These are phyloP conservation scores for Botryosphaeria dothidea DNA, from an alignment of 2,329 filamentous ascomycete genomes.

Conservation along the genomic window DNA sequence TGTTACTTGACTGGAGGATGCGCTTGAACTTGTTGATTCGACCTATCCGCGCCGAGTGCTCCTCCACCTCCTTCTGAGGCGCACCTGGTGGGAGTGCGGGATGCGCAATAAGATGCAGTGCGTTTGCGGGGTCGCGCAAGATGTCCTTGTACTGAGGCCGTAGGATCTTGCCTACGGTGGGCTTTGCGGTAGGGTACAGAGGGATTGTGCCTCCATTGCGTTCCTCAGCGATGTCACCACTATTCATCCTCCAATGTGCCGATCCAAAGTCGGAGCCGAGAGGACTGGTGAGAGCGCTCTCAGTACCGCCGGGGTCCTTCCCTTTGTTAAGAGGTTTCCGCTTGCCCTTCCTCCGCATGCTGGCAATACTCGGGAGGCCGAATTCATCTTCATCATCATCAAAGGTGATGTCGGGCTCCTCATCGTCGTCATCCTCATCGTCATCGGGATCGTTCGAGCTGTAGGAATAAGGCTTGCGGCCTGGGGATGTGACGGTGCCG, in stretches of 20 bases:
- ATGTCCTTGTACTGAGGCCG: slow-evolving; percentile 98
- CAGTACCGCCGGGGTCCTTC: slow-evolving; percentile 45
- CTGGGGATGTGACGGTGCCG: slow-evolving; percentile 57
- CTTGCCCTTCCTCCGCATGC: slow-evolving; percentile 74
- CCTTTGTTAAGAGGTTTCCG: slow-evolving; percentile 45
- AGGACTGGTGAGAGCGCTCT: slow-evolving; percentile 24
- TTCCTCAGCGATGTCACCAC: slow-evolving; percentile 92
- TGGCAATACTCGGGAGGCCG: slow-evolving; percentile 87
- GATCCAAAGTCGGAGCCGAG: slow-evolving; percentile 27
- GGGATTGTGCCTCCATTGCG: slow-evolving; percentile 62
- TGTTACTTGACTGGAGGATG: slow-evolving; percentile 87
- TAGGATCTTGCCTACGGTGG: slow-evolving; percentile 90
- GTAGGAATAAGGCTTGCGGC: slow-evolving; percentile 70
- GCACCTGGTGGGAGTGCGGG: slow-evolving; percentile 72
- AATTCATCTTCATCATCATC: slow-evolving; percentile 95
- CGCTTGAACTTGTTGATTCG: slow-evolving; percentile 99
- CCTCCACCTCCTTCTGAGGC: slow-evolving; percentile 79
- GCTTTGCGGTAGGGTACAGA: slow-evolving; percentile 84
- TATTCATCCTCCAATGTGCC: slow-evolving; percentile 67
- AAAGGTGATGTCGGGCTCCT: slow-evolving; percentile 70
- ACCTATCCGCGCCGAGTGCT: slow-evolving; percentile 81
- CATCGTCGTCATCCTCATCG: slow-evolving; percentile 61
- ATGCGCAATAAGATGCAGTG: slow-evolving; percentile 90
- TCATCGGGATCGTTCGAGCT: slow-evolving; percentile 76
- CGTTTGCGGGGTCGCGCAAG: slow-evolving; percentile 81